These are phyloP conservation scores for Lactuca saligna DNA, from an alignment of 129 eudicot species.

Conservation along the genomic window DNA sequence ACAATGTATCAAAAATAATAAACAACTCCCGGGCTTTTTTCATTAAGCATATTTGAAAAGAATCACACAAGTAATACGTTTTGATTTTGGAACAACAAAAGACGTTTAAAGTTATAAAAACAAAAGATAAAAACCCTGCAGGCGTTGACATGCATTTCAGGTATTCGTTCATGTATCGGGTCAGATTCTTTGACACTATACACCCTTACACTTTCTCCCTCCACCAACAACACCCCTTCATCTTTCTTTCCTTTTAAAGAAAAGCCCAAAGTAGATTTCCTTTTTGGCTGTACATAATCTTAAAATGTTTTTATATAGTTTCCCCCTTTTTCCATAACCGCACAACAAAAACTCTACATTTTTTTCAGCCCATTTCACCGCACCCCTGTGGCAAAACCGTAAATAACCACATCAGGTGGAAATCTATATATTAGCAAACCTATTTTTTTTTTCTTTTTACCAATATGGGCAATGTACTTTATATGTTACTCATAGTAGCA, in stretches of 20 bases:
- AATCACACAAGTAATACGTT: conserved; percentile 29
- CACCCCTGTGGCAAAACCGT: background rate
- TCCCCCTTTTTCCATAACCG: conserved; percentile 6
- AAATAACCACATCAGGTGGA: background rate
- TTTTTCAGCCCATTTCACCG: conserved; percentile 5
- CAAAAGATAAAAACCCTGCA: conserved; percentile 19
- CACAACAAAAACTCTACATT: conserved; percentile 11
- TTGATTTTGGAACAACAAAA: conserved; percentile 7
- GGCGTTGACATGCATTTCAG: conserved; percentile 5
- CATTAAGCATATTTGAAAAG: conserved; percentile 20
- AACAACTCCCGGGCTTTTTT: conserved; percentile 5
- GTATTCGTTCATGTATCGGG: conserved; percentile 22
- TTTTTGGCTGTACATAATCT: conserved; percentile 17
- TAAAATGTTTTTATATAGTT: background rate
- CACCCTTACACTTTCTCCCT: conserved; percentile 1
- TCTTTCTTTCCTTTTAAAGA: background rate
- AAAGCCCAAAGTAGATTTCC: background rate
- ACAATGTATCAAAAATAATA: background rate
- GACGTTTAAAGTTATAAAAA: conserved; percentile 14
- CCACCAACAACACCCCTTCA: background rate
- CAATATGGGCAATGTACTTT: too few relatives aligned
- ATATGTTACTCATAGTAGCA: too few relatives aligned
- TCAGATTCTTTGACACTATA: conserved; percentile 33
- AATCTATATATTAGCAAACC: background rate
- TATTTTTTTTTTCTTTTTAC: too few relatives aligned